These are phyloP conservation scores for Kluyveromyces siamensis DNA, from an alignment of 805 yeast species.

Conservation along the genomic window DNA sequence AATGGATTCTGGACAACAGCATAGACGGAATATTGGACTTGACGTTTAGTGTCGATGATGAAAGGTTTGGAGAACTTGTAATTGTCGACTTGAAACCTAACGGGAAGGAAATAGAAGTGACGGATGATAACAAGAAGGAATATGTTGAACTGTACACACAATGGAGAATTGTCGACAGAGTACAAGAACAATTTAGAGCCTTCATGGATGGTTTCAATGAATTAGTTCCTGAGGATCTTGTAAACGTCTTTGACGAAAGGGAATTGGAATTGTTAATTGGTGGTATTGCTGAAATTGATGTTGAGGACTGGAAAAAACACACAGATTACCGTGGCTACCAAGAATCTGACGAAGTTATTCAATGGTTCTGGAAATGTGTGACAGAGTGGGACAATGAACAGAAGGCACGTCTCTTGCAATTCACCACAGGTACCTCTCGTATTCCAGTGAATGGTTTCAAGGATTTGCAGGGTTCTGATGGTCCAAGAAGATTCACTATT, in stretches of 20 bases:
- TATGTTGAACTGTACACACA: conserved; percentile 91
- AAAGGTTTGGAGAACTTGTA: conserved; percentile 87
- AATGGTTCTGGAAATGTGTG: conserved; percentile 98
- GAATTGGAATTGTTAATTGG: conserved; percentile 95
- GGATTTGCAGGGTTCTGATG: conserved; percentile 97
- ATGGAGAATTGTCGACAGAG: conserved; percentile 90
- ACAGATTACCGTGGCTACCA: conserved; percentile 98
- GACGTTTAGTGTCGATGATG: conserved; percentile 85
- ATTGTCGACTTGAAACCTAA: conserved; percentile 83
- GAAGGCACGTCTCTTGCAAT: conserved; percentile 88
- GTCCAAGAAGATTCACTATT: conserved; percentile 97
- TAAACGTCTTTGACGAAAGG: conserved; percentile 94
- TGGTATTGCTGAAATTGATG: conserved; percentile 95
- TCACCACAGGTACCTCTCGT: conserved; percentile 98
- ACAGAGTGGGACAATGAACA: conserved; percentile 94
- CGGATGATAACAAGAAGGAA: conserved; percentile 90
- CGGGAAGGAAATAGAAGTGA: conserved; percentile 85
- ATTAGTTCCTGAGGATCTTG: conserved; percentile 91
- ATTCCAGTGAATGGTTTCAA: conserved; percentile 98
- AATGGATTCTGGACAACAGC: conserved; percentile 94
- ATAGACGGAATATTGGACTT: conserved; percentile 80
- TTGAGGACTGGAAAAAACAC: conserved; percentile 98
- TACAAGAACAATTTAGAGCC: conserved; percentile 92
- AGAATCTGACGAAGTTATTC: conserved; percentile 91
- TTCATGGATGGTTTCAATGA: conserved; percentile 97